Evolutionary conservation across 2,329 filamentous ascomycete species (phyloP).

Genomic region (Diaporthe capsici): DNA sequence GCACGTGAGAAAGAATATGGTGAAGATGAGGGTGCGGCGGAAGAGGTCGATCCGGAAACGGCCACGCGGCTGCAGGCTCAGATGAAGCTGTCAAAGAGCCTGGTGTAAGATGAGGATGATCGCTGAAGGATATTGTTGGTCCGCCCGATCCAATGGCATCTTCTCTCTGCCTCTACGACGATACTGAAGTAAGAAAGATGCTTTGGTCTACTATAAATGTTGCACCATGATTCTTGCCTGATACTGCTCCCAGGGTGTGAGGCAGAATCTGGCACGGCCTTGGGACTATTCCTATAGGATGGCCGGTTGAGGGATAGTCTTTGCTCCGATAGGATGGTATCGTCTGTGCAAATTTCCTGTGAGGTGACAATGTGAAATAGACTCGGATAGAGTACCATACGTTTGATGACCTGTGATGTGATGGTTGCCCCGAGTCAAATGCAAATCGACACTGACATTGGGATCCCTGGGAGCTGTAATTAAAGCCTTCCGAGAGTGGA

Average conservation of each 20-base stretch:
- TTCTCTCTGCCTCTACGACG: neutral
- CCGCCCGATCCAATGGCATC: neutral
- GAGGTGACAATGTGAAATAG: slow-evolving; percentile 10
- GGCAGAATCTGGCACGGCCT: neutral
- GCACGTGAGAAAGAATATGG: slow-evolving; percentile 42
- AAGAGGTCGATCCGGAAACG: slow-evolving; percentile 41
- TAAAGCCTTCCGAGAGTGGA: slow-evolving; percentile 2
- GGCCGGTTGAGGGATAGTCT: slow-evolving; percentile 10
- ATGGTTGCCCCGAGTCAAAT: neutral
- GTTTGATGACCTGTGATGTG: slow-evolving; percentile 14
- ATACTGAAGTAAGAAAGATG: neutral
- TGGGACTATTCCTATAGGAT: slow-evolving; percentile 13
- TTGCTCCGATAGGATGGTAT: slow-evolving; percentile 9
- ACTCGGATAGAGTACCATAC: neutral
- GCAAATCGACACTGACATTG: slow-evolving; percentile 3
- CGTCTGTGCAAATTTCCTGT: slow-evolving; percentile 9
- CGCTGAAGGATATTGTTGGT: neutral
- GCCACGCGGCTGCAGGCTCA: slow-evolving; percentile 32
- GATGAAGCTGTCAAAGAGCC: slow-evolving; percentile 39
- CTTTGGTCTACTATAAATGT: neutral
- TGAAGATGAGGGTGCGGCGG: slow-evolving; percentile 45
- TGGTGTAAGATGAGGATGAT: slow-evolving; percentile 35
- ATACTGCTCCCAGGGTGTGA: neutral
- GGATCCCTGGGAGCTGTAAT: slow-evolving; percentile 18
- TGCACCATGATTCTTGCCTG: neutral